Percentiles rank a stretch among this genome's conserved stretches.
These are phyloP conservation scores for Claviceps cyperi DNA, from an alignment of 2,329 filamentous ascomycete species.

Conservation along the genomic window DNA sequence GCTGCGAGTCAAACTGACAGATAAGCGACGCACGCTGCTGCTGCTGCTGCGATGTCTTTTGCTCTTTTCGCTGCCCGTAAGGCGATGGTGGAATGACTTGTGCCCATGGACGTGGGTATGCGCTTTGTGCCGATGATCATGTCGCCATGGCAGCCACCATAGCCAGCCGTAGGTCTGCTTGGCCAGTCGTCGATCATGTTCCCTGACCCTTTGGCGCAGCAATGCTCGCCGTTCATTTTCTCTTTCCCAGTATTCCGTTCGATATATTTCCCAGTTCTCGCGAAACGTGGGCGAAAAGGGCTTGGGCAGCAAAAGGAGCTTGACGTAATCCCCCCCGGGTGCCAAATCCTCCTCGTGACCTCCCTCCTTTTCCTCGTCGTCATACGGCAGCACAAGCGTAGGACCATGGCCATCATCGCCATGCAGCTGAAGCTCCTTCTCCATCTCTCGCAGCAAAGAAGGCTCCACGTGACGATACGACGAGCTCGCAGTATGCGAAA, in stretches of 20 bases:
- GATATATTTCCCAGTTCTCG: conserved; percentile 93
- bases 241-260: conserved; percentile 89
- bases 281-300: conserved; percentile 89
- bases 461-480: conserved; percentile 68
- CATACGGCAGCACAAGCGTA: conserved; percentile 24
- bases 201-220: conserved; percentile 54
- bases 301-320: conserved; percentile 80
- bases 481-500: conserved; percentile 52
- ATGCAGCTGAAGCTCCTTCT: conserved; percentile 39
- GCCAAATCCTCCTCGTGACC: conserved; percentile 83
- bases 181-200: conserved; percentile 52
- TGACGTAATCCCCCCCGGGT: conserved; percentile 80
- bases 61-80: conserved; percentile 29
- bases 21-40: conserved; percentile 37
- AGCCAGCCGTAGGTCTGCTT: conserved; percentile 58
- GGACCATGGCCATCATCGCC: conserved; percentile 5
- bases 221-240: conserved; percentile 80
- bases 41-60: conserved; percentile 38
- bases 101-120: conserved; percentile 8
- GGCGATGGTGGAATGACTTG: conserved; percentile 24
- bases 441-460: conserved; percentile 41
- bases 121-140: conserved; percentile 17
- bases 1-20: conserved; percentile 35
- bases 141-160: conserved; percentile 70
- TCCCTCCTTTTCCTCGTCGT: conserved; percentile 43